Evolutionary conservation across 345 rosid species (phyloP).

Genomic region (Salix caprea): DNA sequence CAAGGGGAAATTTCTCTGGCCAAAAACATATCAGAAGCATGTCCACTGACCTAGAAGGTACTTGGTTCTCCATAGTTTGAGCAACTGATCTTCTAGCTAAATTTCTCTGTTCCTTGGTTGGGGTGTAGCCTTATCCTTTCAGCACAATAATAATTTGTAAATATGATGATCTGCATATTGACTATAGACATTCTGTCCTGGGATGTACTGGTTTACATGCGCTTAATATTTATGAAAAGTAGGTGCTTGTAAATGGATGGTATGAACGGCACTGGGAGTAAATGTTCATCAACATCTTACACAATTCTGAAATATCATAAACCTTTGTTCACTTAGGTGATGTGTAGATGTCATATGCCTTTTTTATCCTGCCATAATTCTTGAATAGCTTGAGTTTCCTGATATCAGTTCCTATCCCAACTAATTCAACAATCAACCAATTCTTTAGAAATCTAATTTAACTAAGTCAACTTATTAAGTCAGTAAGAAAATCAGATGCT

Average conservation of each 20-base stretch:
- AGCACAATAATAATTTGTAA: background rate
- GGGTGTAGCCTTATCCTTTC: background rate
- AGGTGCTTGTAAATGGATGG: background rate
- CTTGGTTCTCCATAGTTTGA: background rate
- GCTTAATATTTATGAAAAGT: background rate
- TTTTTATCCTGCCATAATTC: background rate
- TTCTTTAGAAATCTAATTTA: background rate
- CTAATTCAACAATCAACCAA: background rate
- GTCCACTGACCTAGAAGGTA: too few relatives aligned
- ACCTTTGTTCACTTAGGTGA: background rate
- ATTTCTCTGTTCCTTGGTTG: background rate
- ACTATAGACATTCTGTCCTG: background rate
- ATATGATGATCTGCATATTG: background rate
- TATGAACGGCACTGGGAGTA: background rate
- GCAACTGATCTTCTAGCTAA: background rate
- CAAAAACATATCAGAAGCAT: too few relatives aligned
- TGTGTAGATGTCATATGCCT: background rate
- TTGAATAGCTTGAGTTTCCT: background rate
- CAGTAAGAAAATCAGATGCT: background rate
- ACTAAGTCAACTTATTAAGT: background rate
- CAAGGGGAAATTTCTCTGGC: too few relatives aligned
- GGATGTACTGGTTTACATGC: background rate
- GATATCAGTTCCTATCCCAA: background rate
- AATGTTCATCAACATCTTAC: background rate
- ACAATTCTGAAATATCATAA: background rate